phyloP scores from a whole-genome alignment of 495 filamentous ascomycete species.

The Pseudomonodictys pantanalensis region DNA sequence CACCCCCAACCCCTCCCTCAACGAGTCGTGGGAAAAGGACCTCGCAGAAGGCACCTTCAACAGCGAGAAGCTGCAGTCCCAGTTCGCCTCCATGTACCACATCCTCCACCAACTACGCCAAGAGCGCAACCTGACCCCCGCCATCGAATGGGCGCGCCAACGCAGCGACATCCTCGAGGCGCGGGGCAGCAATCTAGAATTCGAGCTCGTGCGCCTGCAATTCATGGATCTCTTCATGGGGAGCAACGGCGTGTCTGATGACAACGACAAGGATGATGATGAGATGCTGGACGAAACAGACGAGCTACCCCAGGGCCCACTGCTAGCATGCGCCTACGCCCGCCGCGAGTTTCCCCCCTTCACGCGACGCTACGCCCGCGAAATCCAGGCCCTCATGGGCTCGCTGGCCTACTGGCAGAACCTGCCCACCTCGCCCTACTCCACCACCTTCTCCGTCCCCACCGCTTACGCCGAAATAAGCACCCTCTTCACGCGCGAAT shows the following conservation, averaged over 20 bases:
- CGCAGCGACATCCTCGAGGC: conserved; percentile 69
- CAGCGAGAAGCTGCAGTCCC: conserved; percentile 57
- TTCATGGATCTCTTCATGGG: conserved; percentile 78
- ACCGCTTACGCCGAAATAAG: conserved; percentile 77
- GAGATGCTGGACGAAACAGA: conserved; percentile 33
- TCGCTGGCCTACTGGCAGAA: conserved; percentile 76
- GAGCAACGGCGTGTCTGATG: conserved; percentile 30
- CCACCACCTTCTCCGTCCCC: conserved; percentile 66
- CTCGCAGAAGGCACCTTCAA: conserved; percentile 31
- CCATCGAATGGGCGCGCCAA: conserved; percentile 78
- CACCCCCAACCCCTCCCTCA: conserved; percentile 27
- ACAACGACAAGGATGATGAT: too few species aligned
- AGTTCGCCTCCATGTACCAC: conserved; percentile 85
- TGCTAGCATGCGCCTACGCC: conserved; percentile 71
- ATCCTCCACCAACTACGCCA: conserved; percentile 75
- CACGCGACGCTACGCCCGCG: conserved; percentile 62
- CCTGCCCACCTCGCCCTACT: conserved; percentile 69
- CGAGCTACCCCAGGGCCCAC: conserved; percentile 41
- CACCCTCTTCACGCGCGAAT: conserved; percentile 83
- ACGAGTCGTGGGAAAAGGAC: conserved; percentile 29
- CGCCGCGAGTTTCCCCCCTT: conserved; percentile 63
- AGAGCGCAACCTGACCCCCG: conserved; percentile 67
- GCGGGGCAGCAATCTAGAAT: conserved; percentile 89
- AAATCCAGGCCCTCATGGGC: conserved; percentile 72
- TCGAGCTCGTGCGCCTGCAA: conserved; percentile 82